Evolutionary conservation across 1,284 basidiomycete genomes (phyloP).

Genomic region (Mycena sp.): DNA sequence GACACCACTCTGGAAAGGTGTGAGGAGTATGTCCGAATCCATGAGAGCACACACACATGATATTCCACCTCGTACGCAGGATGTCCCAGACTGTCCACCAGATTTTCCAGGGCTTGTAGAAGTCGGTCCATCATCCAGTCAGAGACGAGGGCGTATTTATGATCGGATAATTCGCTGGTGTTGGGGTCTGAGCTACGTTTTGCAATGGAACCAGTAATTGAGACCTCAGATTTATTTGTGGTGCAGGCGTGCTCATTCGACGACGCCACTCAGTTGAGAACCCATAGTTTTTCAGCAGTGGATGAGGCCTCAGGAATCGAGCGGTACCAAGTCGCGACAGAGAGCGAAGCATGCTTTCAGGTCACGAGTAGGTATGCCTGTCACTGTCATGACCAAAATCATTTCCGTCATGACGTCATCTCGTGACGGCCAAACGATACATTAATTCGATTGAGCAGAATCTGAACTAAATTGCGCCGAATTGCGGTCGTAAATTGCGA

Average conservation of each 20-base stretch:
- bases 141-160: conserved; percentile 81
- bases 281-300: conserved; percentile 12
- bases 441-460: no score
- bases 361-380: neutral
- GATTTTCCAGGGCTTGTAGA: conserved; percentile 80
- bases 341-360: conserved; percentile 19
- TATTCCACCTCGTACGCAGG: conserved; percentile 91
- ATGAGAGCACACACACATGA: conserved; percentile 68
- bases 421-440: no score
- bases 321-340: conserved; percentile 16
- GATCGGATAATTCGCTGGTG: conserved; percentile 64
- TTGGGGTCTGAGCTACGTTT: neutral
- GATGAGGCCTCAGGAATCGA: conserved; percentile 16
- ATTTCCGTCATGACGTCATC: no score
- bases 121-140: conserved; percentile 87
- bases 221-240: conserved; percentile 59
- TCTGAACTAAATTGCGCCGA: no score
- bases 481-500: no score
- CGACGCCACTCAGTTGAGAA: conserved; percentile 35
- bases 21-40: conserved; percentile 12
- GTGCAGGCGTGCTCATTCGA: conserved; percentile 55
- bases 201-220: conserved; percentile 24
- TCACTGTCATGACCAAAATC: no score
- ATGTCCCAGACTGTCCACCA: conserved; percentile 72
- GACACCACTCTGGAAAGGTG: conserved; percentile 70